These are phyloP conservation scores for Onygenales sp. DNA, from an alignment of 2,329 filamentous ascomycete species.

Conservation along the genomic window DNA sequence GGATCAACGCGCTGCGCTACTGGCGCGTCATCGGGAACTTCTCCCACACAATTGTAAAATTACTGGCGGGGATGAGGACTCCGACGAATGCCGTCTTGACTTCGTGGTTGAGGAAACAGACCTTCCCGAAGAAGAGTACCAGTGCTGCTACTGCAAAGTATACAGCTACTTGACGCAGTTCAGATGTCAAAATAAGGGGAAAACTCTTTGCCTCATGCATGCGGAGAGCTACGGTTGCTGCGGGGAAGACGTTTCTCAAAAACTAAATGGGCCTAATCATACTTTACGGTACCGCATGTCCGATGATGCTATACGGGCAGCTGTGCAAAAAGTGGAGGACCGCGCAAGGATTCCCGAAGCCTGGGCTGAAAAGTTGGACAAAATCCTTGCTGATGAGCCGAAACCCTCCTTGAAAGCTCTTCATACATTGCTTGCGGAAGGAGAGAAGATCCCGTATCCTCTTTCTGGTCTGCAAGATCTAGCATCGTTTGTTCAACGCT, in stretches of 20 bases:
- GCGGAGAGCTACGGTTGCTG: constrained; percentile 76
- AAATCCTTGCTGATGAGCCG: constrained; percentile 70
- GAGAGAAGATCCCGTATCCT: constrained; percentile 90
- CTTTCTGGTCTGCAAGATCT: constrained; percentile 73
- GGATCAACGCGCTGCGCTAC: constrained; percentile 57
- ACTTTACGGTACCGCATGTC: constrained; percentile 67
- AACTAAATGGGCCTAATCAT: constrained; percentile 62
- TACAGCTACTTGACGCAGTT: constrained; percentile 89
- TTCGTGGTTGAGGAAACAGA: constrained; percentile 62
- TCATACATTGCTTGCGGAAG: constrained; percentile 76
- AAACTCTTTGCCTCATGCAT: constrained; percentile 73
- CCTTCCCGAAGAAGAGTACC: constrained; percentile 82
- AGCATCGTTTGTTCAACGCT: constrained; percentile 84
- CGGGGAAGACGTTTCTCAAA: constrained; percentile 54
- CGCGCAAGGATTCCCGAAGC: constrained; percentile 76
- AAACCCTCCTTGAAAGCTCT: constrained; percentile 79
- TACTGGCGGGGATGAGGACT: constrained; percentile 37
- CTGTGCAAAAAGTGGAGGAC: constrained; percentile 69
- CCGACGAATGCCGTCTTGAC: constrained; percentile 45
- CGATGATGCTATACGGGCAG: constrained; percentile 56
- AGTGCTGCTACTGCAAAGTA: constrained; percentile 83
- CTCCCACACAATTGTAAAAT: constrained; percentile 47
- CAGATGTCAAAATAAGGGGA: constrained; percentile 71
- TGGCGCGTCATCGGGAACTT: constrained; percentile 52
- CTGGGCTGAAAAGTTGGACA: constrained; percentile 87